A percentile compares a stretch with the other conserved stretches of the same genome.
Evolutionary conservation across 2,329 filamentous ascomycete genomes (phyloP).

Genomic region (Sporothrix globosa): DNA sequence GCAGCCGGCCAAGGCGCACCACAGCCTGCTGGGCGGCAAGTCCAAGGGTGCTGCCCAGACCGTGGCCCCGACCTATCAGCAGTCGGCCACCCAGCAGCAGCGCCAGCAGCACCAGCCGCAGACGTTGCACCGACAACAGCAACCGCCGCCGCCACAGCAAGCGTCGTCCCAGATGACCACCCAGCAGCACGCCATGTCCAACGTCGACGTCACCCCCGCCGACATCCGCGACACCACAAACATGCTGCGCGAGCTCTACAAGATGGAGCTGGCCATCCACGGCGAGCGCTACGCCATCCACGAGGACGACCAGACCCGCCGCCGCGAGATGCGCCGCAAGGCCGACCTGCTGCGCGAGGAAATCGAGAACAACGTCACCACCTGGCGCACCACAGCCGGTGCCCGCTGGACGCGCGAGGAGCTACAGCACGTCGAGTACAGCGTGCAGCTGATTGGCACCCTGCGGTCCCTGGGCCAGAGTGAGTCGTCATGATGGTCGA

Average conservation of each 20-base stretch:
- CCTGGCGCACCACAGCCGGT: slow-evolving; percentile 18
- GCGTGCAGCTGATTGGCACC: not conserved
- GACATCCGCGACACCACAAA: slow-evolving; percentile 33
- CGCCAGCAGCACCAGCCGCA: not conserved
- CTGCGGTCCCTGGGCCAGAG: slow-evolving; percentile 15
- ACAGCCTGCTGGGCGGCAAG: slow-evolving; percentile 16
- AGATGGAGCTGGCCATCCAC: slow-evolving; percentile 33
- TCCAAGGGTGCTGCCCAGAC: not conserved
- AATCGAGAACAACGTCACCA: slow-evolving; percentile 28
- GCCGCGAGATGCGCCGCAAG: slow-evolving; percentile 23
- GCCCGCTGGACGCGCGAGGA: slow-evolving; percentile 29
- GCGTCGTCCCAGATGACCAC: not conserved
- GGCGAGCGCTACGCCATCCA: slow-evolving; percentile 30
- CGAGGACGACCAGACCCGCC: slow-evolving; percentile 13
- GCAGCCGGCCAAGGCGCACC: not conserved
- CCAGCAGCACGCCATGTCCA: slow-evolving; percentile 19
- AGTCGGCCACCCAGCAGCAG: not conserved
- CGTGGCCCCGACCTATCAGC: not conserved
- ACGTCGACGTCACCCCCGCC: slow-evolving; percentile 22
- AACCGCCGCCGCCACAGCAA: not conserved
- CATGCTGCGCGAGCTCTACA: slow-evolving; percentile 34
- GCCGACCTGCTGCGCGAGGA: slow-evolving; percentile 31
- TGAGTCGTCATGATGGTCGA: not conserved
- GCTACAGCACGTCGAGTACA: slow-evolving; percentile 28
- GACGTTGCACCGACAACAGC: not conserved